Evolutionary conservation across 2,329 filamentous ascomycete species (phyloP).

Genomic region (Colletotrichum graminicola): DNA sequence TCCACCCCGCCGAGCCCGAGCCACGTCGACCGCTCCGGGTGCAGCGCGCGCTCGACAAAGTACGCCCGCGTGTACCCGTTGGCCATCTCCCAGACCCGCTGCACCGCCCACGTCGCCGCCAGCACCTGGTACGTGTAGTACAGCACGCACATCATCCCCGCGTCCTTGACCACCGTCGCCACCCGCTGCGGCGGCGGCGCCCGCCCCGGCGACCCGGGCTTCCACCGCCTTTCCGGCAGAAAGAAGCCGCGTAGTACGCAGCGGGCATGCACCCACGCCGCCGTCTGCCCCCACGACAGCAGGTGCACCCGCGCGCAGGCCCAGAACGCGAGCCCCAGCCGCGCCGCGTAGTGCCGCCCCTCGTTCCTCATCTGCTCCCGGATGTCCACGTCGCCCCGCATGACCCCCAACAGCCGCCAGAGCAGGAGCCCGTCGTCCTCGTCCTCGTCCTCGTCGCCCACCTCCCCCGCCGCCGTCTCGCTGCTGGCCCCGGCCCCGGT

Average conservation of each 20-base stretch:
- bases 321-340: conserved; percentile 3
- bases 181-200: not conserved
- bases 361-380: conserved; percentile 9
- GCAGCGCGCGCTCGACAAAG: conserved; percentile 19
- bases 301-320: not conserved
- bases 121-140: conserved; percentile 1
- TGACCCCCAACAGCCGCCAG: conserved; percentile 2
- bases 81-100: conserved; percentile 21
- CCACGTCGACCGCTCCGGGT: conserved; percentile 1
- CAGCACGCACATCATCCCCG: not conserved
- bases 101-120: conserved; percentile 4
- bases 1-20: conserved; percentile 14
- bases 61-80: conserved; percentile 31
- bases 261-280: too few relatives aligned
- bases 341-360: not conserved
- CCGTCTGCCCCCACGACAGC: not conserved
- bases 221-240: conserved; percentile 5
- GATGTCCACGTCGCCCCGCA: not conserved
- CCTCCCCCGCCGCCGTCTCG: too few relatives aligned
- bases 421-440: conserved; percentile 14
- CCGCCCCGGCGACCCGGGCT: not conserved
- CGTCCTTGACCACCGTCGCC: conserved; percentile 11
- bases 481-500: too few relatives aligned
- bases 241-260: not conserved
- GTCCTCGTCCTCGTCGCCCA: not conserved